phyloP scores from a whole-genome alignment of 352 stramenopile genomes.

The Phytopythium mirpurense region DNA sequence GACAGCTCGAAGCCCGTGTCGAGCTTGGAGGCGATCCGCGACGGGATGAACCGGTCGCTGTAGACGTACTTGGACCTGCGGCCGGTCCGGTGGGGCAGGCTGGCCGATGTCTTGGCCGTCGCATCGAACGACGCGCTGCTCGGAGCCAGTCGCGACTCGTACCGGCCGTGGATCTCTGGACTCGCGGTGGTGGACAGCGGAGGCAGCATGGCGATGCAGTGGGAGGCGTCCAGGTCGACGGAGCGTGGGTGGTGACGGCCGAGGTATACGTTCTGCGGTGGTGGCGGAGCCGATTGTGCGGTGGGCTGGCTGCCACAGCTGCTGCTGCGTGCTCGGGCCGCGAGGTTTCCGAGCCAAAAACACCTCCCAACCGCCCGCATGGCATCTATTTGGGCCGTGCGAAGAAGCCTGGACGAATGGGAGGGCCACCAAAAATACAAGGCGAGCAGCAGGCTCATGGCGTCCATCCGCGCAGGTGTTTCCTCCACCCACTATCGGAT shows the following conservation, averaged over 20 bases:
- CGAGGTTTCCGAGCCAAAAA: too few relatives aligned
- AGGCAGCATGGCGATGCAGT: slow-evolving; percentile 2
- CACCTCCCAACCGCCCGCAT: neutral
- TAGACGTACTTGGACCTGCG: slow-evolving; percentile 76
- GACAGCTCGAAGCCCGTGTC: slow-evolving; percentile 67
- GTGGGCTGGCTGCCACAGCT: too few relatives aligned
- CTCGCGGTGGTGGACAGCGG: slow-evolving; percentile 9
- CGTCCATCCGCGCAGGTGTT: too few relatives aligned
- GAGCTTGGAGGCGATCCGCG: slow-evolving; percentile 60
- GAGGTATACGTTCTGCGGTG: too few relatives aligned
- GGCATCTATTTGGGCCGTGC: slow-evolving; percentile 1
- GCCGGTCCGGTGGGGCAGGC: neutral
- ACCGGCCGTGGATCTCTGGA: slow-evolving; percentile 45
- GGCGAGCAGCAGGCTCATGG: too few relatives aligned
- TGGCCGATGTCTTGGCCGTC: neutral
- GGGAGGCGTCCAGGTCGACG: too few relatives aligned
- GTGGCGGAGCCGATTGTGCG: neutral
- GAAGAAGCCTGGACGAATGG: neutral
- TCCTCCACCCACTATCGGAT: too few relatives aligned
- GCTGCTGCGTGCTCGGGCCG: too few relatives aligned
- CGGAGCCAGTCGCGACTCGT: slow-evolving; percentile 36
- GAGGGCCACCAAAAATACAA: neutral
- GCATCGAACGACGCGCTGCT: neutral
- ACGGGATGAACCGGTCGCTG: slow-evolving; percentile 86
- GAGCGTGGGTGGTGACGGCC: too few relatives aligned